Base-by-base conservation (phyloP, 2,329 filamentous ascomycete species). In the Beauveria brongniartii region DNA sequence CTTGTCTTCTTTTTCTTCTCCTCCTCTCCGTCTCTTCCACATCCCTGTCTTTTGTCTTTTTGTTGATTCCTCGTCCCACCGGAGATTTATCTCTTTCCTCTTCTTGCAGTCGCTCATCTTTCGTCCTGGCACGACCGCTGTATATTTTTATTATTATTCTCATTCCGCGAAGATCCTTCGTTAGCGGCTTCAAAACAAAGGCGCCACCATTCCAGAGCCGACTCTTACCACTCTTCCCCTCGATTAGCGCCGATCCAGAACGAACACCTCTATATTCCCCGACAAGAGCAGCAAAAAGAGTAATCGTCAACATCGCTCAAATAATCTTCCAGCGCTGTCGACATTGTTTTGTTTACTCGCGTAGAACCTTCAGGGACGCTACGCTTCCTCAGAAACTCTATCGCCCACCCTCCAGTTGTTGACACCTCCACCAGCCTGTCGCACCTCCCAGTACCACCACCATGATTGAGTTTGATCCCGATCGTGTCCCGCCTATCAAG, bases 401-500 rank as follows among this genome's bases (percentile, higher is more conserved):
- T 20, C 58, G 20, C 3, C 30, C 14, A 37, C 44, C 26, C 26
- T 4, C 52, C 52, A 44, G 51, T 43, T 43, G 3, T 43, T 43
- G 51, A 51, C 59, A 56, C 28, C 7, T 20, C 7, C 26, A 22
- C 20, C 43, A 50, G 8, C 34, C 30, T 24, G 26, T 28, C 44
- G 22, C 24, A 16, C 2, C 20, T 20, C 40, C n/a, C 7, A 7
- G 16, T 41, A 53, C 8, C 60, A 50, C 50, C 58, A 70, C 44
- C 60, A 80, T 81, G 74, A 74, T 83, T 67, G 80, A 84, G 65
- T 73, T 82, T 69, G 76, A 84, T 68, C 75, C 82, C 44, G 79
- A 83, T 67, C 74, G 77, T 65, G 74, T 85, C 47, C 82, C 83
- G 59, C 72, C 72, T 63, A 71, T 79, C 72, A 88, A 88, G 73